A percentile compares a stretch with the other conserved stretches of the same genome.
phyloP scores from a whole-genome alignment of 2,329 filamentous ascomycete species.

The Clonostachys solani region DNA sequence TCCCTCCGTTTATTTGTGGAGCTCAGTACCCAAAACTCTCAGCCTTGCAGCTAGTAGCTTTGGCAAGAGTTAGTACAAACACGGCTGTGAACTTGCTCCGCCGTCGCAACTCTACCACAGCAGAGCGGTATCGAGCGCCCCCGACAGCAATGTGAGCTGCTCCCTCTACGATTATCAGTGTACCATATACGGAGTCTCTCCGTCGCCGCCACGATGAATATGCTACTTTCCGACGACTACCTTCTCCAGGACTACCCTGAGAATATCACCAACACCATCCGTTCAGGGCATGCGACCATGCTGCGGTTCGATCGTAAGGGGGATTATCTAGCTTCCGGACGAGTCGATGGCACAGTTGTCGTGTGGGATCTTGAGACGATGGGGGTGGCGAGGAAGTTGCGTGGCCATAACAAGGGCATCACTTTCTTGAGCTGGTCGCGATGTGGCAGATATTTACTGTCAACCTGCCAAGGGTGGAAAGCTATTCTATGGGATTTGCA shows the following conservation, averaged over 20 bases:
- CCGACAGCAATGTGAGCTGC: not conserved
- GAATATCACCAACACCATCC: constrained; percentile 80
- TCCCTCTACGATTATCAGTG: not conserved
- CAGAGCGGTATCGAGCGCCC: too few relatives aligned
- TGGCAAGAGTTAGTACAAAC: not conserved
- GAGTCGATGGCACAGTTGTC: constrained; percentile 90
- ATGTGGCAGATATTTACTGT: constrained; percentile 86
- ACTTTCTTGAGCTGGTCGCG: constrained; percentile 94
- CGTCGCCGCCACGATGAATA: constrained; percentile 41
- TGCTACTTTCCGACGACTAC: constrained; percentile 58
- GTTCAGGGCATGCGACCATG: constrained; percentile 62
- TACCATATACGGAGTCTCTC: not conserved
- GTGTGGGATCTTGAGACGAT: constrained; percentile 98
- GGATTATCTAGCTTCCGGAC: constrained; percentile 90
- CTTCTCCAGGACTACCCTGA: constrained; percentile 82
- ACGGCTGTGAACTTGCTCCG: not conserved
- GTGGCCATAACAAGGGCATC: constrained; percentile 89
- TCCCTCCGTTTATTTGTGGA: not conserved
- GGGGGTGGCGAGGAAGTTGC: constrained; percentile 89
- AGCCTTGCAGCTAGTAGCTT: constrained; percentile 22
- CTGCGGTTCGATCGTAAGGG: constrained; percentile 89
- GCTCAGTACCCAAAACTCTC: constrained; percentile 4
- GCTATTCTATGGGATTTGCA: constrained; percentile 91
- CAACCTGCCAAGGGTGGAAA: constrained; percentile 94
- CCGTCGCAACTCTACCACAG: too few relatives aligned